These are phyloP conservation scores for Mycena indigotica DNA, from an alignment of 768 basidiomycete genomes.

Conservation along the genomic window DNA sequence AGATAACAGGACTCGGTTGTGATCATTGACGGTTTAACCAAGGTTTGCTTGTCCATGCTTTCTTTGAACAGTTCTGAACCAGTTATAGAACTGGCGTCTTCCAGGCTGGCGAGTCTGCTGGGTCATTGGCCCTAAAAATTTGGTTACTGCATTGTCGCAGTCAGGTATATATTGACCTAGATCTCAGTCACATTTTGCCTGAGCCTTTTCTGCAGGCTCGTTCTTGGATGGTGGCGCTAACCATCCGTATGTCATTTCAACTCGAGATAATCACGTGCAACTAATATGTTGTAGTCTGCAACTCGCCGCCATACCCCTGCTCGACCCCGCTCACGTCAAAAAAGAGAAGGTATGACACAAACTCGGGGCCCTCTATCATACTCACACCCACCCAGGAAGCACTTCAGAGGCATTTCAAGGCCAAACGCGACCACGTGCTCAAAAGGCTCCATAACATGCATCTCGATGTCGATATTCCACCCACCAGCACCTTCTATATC, in stretches of 20 bases:
- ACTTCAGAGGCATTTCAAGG: slow-evolving; percentile 88
- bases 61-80: not conserved
- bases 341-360: slow-evolving; percentile 68
- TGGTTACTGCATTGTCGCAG: slow-evolving; percentile 90
- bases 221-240: slow-evolving; percentile 96
- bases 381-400: slow-evolving; percentile 49
- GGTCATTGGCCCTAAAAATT: slow-evolving; percentile 89
- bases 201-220: slow-evolving; percentile 48
- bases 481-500: slow-evolving; percentile 87
- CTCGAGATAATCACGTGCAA: not conserved
- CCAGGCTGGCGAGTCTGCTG: slow-evolving; percentile 95
- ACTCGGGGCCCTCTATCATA: slow-evolving; percentile 3
- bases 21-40: slow-evolving; percentile 91
- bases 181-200: not conserved
- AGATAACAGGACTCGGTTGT: slow-evolving; percentile 68
- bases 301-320: slow-evolving; percentile 81
- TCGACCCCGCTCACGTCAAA: slow-evolving; percentile 69
- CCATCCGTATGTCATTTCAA: slow-evolving; percentile 77
- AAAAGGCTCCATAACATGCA: slow-evolving; percentile 76
- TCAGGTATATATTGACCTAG: slow-evolving; percentile 49
- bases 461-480: slow-evolving; percentile 76
- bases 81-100: slow-evolving; percentile 76
- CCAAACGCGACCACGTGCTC: slow-evolving; percentile 89
- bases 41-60: slow-evolving; percentile 45
- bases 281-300: slow-evolving; percentile 58